Evolutionary conservation across 2,329 filamentous ascomycete genomes (phyloP), one percentile per base, ranked within the genome.

Genomic region (Diaporthe amygdali): DNA sequence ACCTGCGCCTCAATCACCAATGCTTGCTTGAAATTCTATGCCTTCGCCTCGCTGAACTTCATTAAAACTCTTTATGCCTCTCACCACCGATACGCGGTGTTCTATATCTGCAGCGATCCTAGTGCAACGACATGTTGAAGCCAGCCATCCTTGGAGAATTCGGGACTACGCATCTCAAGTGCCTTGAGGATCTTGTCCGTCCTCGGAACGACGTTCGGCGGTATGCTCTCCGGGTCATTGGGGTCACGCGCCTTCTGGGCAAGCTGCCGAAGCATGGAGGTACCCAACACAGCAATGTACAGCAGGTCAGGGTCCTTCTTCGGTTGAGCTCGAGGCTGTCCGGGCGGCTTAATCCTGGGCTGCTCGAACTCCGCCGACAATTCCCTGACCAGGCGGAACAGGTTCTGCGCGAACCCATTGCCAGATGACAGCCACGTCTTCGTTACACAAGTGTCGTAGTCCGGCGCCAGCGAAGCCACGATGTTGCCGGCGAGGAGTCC

Each of bases 401-500:
- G 86, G 76, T 92, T 95, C 71, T 93, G 90, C 1, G 94, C 92
- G 80, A 97, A 96, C 0, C 93, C 94, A 76, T 97, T 95, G 51
- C 92, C 90, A 4, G 93, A 94, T 47, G 92, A 90, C 9, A 98
- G 88, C 95, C 96, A 98, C 0, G 89, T 86, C 69, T 90, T 90
- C 5, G 95, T 92, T 9, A 98, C 83, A 5, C 90, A 88, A 20
- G 88, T 88, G 74, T 97, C 94, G n/a, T 90, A 74, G 0, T 76
- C 77, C 2, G 90, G 90, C 0, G 88, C 87, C 15, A 98, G 85
- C 12, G 91, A 91, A 0, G 94, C 91, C 3, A 98, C 84, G 66
- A 98, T 97, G 75, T 98, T 95, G 0, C 94, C 95, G 1, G 95
- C 93, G 7, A 98, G 86, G 76, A 98, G 89, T 1, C 95, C 95